Conservation (phyloP, 2,329 filamentous ascomycete species). For the Ophiostoma populinum region DNA sequence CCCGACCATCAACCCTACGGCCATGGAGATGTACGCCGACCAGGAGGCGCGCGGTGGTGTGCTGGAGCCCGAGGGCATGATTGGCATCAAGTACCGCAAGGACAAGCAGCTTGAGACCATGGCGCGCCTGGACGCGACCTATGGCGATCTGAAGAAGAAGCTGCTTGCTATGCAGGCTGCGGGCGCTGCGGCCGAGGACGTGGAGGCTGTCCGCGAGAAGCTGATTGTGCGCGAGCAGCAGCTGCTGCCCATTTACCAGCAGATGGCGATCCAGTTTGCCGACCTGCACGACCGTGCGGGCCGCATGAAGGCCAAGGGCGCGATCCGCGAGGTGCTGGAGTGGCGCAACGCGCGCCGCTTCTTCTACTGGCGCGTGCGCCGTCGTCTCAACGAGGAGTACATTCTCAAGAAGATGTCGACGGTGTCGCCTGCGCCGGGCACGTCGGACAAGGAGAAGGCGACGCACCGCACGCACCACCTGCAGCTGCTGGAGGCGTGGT, state of each 20-base stretch:
- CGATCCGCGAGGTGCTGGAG: conserved; percentile 66
- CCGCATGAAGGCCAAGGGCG: conserved; percentile 95
- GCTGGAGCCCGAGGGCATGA: conserved; percentile 91
- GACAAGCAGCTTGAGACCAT: conserved; percentile 97
- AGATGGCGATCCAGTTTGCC: conserved; percentile 92
- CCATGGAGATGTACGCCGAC: conserved; percentile 99
- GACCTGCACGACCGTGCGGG: conserved; percentile 93
- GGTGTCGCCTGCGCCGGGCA: conserved; percentile 18
- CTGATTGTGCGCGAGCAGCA: conserved; percentile 75
- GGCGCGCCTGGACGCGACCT: conserved; percentile 76
- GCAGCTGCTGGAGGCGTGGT: conserved; percentile 68
- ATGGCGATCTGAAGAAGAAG: conserved; percentile 69
- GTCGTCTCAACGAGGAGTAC: conserved; percentile 92
- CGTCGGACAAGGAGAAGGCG: not conserved
- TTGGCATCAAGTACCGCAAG: conserved; percentile 96
- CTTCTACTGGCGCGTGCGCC: conserved; percentile 99
- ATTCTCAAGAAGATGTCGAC: conserved; percentile 74
- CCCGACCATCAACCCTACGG: conserved; percentile 88
- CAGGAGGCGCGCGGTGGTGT: conserved; percentile 91
- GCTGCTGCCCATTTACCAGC: conserved; percentile 79
- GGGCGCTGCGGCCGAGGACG: conserved; percentile 53
- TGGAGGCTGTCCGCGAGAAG: conserved; percentile 64
- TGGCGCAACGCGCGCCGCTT: conserved; percentile 86
- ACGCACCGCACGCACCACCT: conserved; percentile 48
- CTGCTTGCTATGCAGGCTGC: conserved; percentile 37